A percentile compares a stretch with the other conserved stretches of the same genome.
Conservation (phyloP, 805 yeast genomes). For the Candida namnaoensis region DNA sequence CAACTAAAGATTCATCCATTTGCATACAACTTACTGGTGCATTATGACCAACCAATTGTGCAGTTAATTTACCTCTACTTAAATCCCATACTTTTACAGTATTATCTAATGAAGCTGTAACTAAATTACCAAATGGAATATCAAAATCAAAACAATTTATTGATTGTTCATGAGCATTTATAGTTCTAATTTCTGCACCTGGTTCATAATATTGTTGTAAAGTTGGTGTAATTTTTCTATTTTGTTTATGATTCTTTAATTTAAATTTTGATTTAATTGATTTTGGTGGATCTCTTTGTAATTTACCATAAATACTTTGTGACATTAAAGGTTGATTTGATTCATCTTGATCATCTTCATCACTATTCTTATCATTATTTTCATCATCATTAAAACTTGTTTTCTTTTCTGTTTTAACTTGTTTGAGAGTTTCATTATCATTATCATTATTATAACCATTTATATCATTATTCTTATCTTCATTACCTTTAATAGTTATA, state of each 20-base stretch:
- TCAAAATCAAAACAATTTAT: constrained; percentile 60
- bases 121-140: constrained; percentile 66
- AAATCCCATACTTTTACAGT: constrained; percentile 81
- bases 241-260: constrained; percentile 18
- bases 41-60: constrained; percentile 50
- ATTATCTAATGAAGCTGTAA: constrained; percentile 72
- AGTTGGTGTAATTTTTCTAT: constrained; percentile 49
- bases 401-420: constrained; percentile 2
- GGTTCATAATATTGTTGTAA: constrained; percentile 56
- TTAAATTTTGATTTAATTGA: constrained; percentile 16
- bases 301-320: constrained; percentile 35
- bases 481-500: neutral
- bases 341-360: constrained; percentile 10
- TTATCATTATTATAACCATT: constrained; percentile 1
- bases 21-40: constrained; percentile 54
- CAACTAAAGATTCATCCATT: constrained; percentile 39
- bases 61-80: constrained; percentile 41
- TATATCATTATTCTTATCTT: neutral
- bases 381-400: constrained; percentile 3
- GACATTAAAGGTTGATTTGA: constrained; percentile 24
- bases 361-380: constrained; percentile 6
- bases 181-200: constrained; percentile 42
- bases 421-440: constrained; percentile 2
- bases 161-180: constrained; percentile 44
- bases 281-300: constrained; percentile 25